phyloP scores from a whole-genome alignment of 2,329 filamentous ascomycete species.

The Cordyceps militaris region DNA sequence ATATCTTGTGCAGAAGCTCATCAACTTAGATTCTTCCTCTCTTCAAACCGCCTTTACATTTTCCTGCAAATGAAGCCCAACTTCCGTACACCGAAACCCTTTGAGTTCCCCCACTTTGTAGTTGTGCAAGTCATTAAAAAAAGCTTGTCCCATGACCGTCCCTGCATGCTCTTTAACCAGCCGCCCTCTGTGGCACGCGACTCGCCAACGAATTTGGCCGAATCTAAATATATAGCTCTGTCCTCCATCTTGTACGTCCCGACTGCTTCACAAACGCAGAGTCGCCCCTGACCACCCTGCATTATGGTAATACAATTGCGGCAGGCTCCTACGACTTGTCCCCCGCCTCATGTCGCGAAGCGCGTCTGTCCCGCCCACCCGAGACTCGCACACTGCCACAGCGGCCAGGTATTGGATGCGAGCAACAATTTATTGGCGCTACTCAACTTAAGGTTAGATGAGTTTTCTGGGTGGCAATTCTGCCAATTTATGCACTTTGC shows the following conservation, averaged over 20 bases:
- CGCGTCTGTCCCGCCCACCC: conserved; percentile 6
- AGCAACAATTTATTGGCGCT: neutral
- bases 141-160: neutral
- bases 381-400: neutral
- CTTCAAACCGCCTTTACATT: neutral
- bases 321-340: neutral
- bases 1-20: neutral
- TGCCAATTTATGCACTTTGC: neutral
- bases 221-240: neutral
- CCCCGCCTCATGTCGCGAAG: neutral
- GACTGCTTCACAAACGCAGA: neutral
- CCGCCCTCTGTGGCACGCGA: neutral
- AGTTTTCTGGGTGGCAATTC: neutral
- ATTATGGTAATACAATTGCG: neutral
- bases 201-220: neutral
- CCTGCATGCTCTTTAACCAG: conserved; percentile 1
- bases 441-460: neutral
- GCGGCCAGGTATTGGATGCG: neutral
- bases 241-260: neutral
- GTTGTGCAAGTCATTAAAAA: conserved; percentile 1
- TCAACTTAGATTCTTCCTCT: neutral
- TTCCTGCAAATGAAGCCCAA: neutral
- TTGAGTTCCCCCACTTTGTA: conserved; percentile 2
- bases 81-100: neutral
- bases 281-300: neutral